Base-by-base conservation (phyloP, 2,329 filamentous ascomycete genomes). In the Alternaria sp. region DNA sequence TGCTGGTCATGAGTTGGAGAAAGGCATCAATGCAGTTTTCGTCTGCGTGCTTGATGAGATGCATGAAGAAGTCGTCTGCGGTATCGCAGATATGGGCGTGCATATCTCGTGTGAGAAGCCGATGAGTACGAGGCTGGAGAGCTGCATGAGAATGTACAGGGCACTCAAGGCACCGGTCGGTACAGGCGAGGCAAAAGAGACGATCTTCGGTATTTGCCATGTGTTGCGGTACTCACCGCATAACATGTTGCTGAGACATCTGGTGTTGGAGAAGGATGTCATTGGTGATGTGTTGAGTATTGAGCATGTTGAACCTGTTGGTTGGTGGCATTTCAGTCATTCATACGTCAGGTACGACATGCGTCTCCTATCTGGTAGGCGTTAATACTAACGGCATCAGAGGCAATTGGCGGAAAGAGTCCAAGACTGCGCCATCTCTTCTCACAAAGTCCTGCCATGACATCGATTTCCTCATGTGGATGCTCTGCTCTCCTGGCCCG, bases 41-140 rank as follows among this genome's bases (percentile, higher is more conserved):
- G 85, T 93, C 49, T 91, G 89, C 78, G 93, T 96, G 3, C 85
- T 95, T 10, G 96, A 99, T 79, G 92, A 97, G 80, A 90, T 92
- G 82, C 96, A 99, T 79, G 89, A 89, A 54, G 90, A 93, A 59
- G 93, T 95, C 51, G 87, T 97, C 21, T 85, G 90, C 46, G 91
- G 88, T 1, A 85, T 97, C 56, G 90, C 91, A 1, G 87, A 87
- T 12, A 81, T 83, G 76, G 87, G 84, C 3, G 82, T 97, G 51
- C 93, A 97, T 78, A 89, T 98, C 67, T 92, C 97, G 85, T 96
- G 93, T 78, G 96, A 99, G 84, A 99, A 99, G 81, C 96, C 96
- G 3, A 82, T 99, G 57, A 93, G 93, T 0, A 93, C 93, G 21
- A 91, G 88, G 0, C 82, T 98, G 26, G 79, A 85, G 17, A 93